Percentiles rank a stretch among this genome's conserved stretches.
phyloP scores from a whole-genome alignment of 2,329 filamentous ascomycete genomes.

The Polychaeton citri region DNA sequence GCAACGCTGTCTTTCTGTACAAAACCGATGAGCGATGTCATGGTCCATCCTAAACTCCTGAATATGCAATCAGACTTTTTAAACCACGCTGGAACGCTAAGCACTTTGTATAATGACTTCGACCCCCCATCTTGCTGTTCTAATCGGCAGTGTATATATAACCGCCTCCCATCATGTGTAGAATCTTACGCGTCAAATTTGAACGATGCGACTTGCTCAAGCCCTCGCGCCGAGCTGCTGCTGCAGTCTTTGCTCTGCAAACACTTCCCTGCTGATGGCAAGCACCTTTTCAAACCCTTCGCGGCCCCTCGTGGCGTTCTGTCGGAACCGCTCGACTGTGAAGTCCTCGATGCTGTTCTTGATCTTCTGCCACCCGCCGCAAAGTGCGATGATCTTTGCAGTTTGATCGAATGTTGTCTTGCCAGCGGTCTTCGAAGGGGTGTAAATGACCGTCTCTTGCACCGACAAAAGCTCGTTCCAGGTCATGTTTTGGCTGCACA shows the following conservation, averaged over 20 bases:
- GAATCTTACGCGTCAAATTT: too few relatives aligned
- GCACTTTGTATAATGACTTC: too few relatives aligned
- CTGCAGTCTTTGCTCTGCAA: conserved; percentile 72
- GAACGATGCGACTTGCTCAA: too few relatives aligned
- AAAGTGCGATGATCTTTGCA: conserved; percentile 84
- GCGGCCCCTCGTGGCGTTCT: conserved; percentile 80
- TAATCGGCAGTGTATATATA: too few relatives aligned
- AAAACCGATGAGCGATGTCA: too few relatives aligned
- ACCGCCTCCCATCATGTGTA: too few relatives aligned
- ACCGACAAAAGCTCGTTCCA: conserved; percentile 82
- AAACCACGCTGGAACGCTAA: too few relatives aligned
- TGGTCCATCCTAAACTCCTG: too few relatives aligned
- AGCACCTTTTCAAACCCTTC: conserved; percentile 94
- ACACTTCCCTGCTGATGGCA: conserved; percentile 82
- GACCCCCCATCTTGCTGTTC: too few relatives aligned
- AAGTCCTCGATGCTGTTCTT: conserved; percentile 93
- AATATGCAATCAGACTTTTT: too few relatives aligned
- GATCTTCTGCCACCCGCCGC: conserved; percentile 93
- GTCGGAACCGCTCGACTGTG: conserved; percentile 73
- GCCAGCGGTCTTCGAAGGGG: conserved; percentile 37
- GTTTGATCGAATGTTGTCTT: conserved; percentile 77
- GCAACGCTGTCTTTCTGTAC: too few relatives aligned
- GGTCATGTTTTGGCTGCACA: conserved; percentile 92
- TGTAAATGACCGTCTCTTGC: conserved; percentile 84
- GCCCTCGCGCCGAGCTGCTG: too few relatives aligned